Percentiles rank a stretch among this genome's conserved stretches.
Evolutionary conservation across 306 rosid species (phyloP).

Genomic region (Bauhinia variegata): DNA sequence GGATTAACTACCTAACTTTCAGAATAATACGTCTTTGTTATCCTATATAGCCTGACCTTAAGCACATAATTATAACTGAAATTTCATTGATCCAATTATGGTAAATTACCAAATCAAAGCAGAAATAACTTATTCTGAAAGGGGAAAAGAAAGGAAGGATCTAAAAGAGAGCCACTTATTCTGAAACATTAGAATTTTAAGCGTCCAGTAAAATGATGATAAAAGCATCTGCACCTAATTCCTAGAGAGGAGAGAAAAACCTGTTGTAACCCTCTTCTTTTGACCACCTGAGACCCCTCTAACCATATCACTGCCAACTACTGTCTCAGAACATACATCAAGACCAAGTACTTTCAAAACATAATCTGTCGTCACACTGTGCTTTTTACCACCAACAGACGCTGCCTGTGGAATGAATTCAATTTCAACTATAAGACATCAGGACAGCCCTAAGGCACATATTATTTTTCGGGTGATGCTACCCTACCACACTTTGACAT

Average conservation of each 20-base stretch:
- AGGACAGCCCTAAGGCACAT: background rate
- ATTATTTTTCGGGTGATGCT: too few species aligned
- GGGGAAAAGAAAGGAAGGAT: background rate
- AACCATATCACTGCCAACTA: constrained; percentile 81
- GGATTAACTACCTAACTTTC: background rate
- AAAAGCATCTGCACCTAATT: too few species aligned
- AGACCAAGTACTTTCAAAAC: constrained; percentile 84
- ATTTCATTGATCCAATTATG: constrained; percentile 3
- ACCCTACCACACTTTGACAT: too few species aligned
- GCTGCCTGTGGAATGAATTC: constrained; percentile 65
- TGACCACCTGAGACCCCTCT: constrained; percentile 96
- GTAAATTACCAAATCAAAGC: background rate
- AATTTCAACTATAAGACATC: constrained; percentile 15
- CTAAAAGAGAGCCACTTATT: too few species aligned
- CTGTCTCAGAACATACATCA: constrained; percentile 80
- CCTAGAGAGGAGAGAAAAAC: constrained; percentile 36
- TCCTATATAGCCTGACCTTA: constrained; percentile 1
- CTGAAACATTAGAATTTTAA: background rate
- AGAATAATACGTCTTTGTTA: background rate
- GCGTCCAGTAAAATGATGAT: background rate
- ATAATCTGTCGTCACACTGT: constrained; percentile 80
- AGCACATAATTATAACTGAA: constrained; percentile 1
- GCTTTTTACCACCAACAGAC: constrained; percentile 74
- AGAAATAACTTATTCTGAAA: constrained; percentile 1
- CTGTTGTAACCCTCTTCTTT: constrained; percentile 91